Evolutionary conservation across 805 yeast species (phyloP), one percentile per base, ranked within the genome.

Genomic region (Candida argentea): DNA sequence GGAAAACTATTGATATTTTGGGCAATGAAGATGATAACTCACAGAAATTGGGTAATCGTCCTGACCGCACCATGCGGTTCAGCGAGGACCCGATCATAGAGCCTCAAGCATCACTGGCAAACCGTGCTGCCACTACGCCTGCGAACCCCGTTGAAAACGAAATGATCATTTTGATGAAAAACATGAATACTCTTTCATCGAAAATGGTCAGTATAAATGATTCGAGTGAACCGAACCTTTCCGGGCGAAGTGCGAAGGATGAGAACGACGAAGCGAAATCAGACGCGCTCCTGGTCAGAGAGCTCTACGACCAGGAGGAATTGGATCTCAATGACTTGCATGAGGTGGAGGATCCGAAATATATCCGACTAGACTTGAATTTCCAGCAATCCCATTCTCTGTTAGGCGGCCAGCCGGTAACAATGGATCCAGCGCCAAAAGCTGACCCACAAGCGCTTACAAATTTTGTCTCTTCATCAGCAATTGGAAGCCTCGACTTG

Each of bases 121-220:
- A 18, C 10, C 20, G 26, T 21, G 4, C 21, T 8, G n/a, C 8
- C 15, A 8, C 26, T 12, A 10, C 10, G 26, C 12, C 16, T 18
- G 13, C 22, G n/a, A 28, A 31, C 11, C 32, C 20, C 10, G 22
- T 20, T 6, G 72, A 71, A 29, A 68, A 66, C 18, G 94, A 83
- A 38, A 72, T 86, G 40, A 66, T 83, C 11, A 73, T 80, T 11
- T 74, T 86, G 12, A 65, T 91, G 59, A 69, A 80, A 39, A 84
- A 94, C 36, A 86, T 89, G 91, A 89, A 89, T 55, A 70, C 86
- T 34, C 59, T 89, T 27, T 79, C 93, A 46, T 75, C 83, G 33
- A 73, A 86, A 39, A 79, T 89, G 80, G 72, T 89, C 37, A 67
- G 37, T 17, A 37, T 44, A 36, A 46, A 39, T 12, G 25, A 30